Percentiles rank a stretch among this genome's conserved stretches.
phyloP scores from a whole-genome alignment of 1,284 basidiomycete species.

The Cryptococcus maquisensis region DNA sequence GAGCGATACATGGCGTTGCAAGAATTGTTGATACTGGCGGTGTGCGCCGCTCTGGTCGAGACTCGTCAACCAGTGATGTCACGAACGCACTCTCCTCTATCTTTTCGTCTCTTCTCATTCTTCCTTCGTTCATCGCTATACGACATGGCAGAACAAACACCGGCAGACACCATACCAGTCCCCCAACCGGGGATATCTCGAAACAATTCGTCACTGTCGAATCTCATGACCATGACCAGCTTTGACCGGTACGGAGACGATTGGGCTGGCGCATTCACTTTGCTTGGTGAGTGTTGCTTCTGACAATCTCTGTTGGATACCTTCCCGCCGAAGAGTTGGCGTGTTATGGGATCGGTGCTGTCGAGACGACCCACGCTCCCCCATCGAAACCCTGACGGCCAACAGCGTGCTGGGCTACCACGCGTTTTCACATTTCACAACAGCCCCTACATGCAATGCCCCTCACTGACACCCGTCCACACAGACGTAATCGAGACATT shows the following conservation, averaged over 20 bases:
- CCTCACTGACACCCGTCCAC: conserved; percentile 2
- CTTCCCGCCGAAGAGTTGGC: not conserved
- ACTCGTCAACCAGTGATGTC: no score
- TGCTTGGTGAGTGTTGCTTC: conserved; percentile 36
- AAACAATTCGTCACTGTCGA: conserved; percentile 21
- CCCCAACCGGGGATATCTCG: not conserved
- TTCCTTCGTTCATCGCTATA: no score
- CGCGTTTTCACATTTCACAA: not conserved
- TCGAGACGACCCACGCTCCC: no score
- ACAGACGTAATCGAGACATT: conserved; percentile 49
- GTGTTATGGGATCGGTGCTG: no score
- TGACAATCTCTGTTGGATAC: not conserved
- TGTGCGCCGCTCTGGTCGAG: no score
- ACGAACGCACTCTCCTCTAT: no score
- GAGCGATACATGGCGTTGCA: not conserved
- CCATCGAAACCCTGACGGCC: no score
- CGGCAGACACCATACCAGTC: no score
- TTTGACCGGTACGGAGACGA: conserved; percentile 43
- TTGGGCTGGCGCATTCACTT: conserved; percentile 37
- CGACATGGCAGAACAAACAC: no score
- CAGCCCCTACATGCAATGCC: not conserved
- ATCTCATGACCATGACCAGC: conserved; percentile 26
- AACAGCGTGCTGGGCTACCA: no score
- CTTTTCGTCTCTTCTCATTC: no score
- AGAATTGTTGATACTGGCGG: no score